phyloP scores from a whole-genome alignment of 768 basidiomycete genomes.

The Tulasnella sp. region DNA sequence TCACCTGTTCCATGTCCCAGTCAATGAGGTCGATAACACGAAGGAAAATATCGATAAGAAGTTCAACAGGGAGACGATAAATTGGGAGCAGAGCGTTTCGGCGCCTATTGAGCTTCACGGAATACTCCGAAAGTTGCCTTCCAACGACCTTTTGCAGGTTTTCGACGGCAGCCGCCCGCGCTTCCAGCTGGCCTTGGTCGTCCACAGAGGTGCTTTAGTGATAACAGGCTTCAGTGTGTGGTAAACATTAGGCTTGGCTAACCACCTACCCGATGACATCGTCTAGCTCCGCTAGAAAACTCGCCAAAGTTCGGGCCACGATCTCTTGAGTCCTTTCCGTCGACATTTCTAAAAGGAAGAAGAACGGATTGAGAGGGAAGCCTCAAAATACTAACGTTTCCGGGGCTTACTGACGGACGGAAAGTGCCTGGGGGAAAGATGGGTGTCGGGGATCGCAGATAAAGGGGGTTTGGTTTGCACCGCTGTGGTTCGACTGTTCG shows the following conservation, averaged over 20 bases:
- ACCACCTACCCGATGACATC: neutral
- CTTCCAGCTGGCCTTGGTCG: neutral
- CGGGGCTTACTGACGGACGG: neutral
- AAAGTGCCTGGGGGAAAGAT: neutral
- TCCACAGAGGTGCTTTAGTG: neutral
- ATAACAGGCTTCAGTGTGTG: neutral
- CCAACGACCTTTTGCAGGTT: neutral
- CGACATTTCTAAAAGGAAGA: neutral
- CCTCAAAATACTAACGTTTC: neutral
- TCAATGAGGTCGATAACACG: neutral
- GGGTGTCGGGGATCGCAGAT: neutral
- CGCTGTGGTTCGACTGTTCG: neutral
- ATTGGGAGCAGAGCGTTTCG: neutral
- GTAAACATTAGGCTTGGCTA: neutral
- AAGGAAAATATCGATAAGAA: neutral
- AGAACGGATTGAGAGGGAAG: neutral
- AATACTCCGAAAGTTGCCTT: neutral
- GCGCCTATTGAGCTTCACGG: neutral
- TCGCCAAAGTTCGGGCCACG: neutral
- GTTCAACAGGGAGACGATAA: neutral
- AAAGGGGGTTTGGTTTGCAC: neutral
- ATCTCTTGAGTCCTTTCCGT: neutral
- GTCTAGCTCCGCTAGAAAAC: neutral
- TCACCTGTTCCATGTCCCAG: neutral
- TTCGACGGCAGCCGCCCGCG: neutral